phyloP scores from a whole-genome alignment of 768 basidiomycete species.

The Serpula lacrymans region DNA sequence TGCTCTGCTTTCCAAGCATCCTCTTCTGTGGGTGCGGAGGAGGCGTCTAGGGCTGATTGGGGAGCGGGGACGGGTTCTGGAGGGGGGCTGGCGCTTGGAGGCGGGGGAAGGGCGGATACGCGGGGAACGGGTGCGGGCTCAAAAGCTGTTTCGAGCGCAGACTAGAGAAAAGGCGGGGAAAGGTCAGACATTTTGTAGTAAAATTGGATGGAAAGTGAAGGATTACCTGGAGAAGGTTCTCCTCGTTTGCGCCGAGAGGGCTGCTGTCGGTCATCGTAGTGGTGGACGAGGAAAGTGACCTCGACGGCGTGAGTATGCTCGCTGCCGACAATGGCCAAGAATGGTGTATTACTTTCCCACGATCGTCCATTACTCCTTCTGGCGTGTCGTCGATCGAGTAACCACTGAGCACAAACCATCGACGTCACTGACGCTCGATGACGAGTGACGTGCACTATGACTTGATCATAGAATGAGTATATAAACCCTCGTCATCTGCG shows the following conservation, averaged over 20 bases:
- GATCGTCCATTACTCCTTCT: neutral
- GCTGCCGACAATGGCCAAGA: too few species aligned
- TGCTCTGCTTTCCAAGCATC: constrained; percentile 67
- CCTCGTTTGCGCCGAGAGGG: constrained; percentile 17
- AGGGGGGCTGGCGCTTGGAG: constrained; percentile 1
- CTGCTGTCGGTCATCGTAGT: constrained; percentile 24
- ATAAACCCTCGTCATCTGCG: constrained; percentile 6
- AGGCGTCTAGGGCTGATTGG: neutral
- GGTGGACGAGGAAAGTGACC: neutral
- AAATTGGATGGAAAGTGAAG: neutral
- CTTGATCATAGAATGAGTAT: constrained; percentile 7
- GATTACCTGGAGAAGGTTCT: constrained; percentile 21
- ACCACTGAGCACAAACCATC: constrained; percentile 1
- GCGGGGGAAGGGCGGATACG: constrained; percentile 6
- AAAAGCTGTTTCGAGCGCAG: constrained; percentile 23
- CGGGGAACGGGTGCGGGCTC: constrained; percentile 19
- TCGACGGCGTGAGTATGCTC: neutral
- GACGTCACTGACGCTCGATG: constrained; percentile 11
- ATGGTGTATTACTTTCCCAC: neutral
- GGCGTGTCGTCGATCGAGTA: neutral
- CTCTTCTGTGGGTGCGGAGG: constrained; percentile 18
- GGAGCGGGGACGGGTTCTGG: neutral
- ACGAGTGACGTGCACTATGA: constrained; percentile 16
- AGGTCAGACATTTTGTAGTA: neutral
- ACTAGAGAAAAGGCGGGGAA: constrained; percentile 11